A percentile compares a stretch with the other conserved stretches of the same genome.
These are phyloP conservation scores for Dimargaris xerosporica DNA, from an alignment of 192 early-diverging fungal species.

Conservation along the genomic window DNA sequence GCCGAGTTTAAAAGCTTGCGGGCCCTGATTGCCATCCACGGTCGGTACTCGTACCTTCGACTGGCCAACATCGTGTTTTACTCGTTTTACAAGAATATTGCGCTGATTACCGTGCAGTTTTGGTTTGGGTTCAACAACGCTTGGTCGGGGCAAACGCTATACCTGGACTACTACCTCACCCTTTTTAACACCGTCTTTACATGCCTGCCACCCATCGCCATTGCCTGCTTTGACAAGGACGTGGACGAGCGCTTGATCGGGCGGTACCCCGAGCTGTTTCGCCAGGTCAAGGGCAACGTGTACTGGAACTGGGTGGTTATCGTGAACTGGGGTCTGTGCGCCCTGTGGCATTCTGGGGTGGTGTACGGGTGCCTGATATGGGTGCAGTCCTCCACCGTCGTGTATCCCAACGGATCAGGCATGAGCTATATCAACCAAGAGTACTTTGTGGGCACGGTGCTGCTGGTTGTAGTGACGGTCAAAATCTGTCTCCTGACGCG, in stretches of 20 bases:
- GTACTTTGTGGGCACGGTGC: constrained; percentile 8
- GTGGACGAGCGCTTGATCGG: constrained; percentile 44
- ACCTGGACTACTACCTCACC: constrained; percentile 60
- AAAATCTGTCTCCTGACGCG: constrained; percentile 8
- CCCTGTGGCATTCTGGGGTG: constrained; percentile 30
- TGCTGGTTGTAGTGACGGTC: constrained; percentile 6
- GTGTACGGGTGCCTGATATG: constrained; percentile 1
- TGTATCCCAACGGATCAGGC: constrained; percentile 5
- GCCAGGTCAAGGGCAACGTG: constrained; percentile 33
- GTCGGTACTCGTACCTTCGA: constrained; percentile 73
- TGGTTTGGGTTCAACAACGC: constrained; percentile 60
- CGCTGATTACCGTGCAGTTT: constrained; percentile 58
- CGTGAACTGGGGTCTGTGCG: constrained; percentile 35
- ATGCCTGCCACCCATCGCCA: constrained; percentile 57
- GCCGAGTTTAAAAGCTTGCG: constrained; percentile 77
- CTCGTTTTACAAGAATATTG: constrained; percentile 81
- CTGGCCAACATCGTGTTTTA: constrained; percentile 66
- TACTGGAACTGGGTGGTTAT: constrained; percentile 39
- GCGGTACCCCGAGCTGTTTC: constrained; percentile 57
- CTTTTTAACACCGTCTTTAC: constrained; percentile 77
- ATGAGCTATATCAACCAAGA: constrained; percentile 10
- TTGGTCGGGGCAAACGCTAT: constrained; percentile 50
- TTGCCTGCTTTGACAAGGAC: constrained; percentile 75
- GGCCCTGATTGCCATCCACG: constrained; percentile 69
- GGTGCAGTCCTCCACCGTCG: constrained; percentile 1